Evolutionary conservation across 108 stramenopile genomes (phyloP), one percentile per base, ranked within the genome.

Genomic region (Pseudonitzschia pungens): DNA sequence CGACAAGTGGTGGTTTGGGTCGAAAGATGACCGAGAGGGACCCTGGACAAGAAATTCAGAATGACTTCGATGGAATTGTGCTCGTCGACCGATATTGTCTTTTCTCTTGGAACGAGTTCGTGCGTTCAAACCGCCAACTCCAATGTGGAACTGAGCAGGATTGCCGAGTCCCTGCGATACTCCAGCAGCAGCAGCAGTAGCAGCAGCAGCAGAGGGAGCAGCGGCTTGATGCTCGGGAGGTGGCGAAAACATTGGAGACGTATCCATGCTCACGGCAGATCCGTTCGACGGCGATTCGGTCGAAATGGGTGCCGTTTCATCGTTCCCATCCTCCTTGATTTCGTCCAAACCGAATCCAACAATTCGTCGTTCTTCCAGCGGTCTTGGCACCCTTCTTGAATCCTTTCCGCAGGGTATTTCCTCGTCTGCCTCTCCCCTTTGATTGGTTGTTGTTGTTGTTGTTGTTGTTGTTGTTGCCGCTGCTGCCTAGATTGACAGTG

Each of bases 71-170:
- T 41, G 65, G 11, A 48, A 28, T 27, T 65, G 73, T 1, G 56
- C n/a, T 0, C 59, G 56, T 41, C 69, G 42, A 33, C 4, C 40
- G 31, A 8, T 44, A 21, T 68, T 59, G 51, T 73, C 72, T 40
- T 56, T 54, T 29, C 68, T 56, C 44, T 74, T 74, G 0, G 26
- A 36, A 48, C 67, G 71, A 22, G 59, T 31, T 65, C 71, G 64
- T 4, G 15, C 36, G 8, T 53, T 58, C 31, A 74, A 62, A 26
- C 26, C 71, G 10, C 67, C 80, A 53, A 63, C 68, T 21, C 80
- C 80, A 12, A 81, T 50, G 69, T 68, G 65, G 48, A 80, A 80
- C 36, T 72, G 67, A 44, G 65, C 55, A 52, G 56, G 45, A 29
- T 22, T 24, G 4, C 21, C 11, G 18, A 29, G 22, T 44, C 36